A percentile compares a stretch with the other conserved stretches of the same genome.
Evolutionary conservation across 1,139 yeast genomes (phyloP).

Genomic region (Debaryomycetaceae sp.): DNA sequence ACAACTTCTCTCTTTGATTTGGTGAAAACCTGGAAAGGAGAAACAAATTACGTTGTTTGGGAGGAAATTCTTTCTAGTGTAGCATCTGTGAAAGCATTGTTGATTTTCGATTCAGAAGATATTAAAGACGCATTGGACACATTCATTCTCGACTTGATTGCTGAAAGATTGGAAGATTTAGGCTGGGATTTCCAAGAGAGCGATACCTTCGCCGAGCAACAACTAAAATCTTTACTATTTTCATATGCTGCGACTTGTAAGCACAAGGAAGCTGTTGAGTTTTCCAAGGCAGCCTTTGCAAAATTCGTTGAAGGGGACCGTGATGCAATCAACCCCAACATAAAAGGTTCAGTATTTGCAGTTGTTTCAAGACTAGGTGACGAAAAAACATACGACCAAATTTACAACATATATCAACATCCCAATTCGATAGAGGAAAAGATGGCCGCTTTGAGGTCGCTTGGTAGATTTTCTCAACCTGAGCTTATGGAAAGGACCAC

Average conservation of each 20-base stretch:
- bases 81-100: slow-evolving; percentile 58
- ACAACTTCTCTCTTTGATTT: slow-evolving; percentile 64
- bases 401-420: slow-evolving; percentile 60
- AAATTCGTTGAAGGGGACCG: slow-evolving; percentile 62
- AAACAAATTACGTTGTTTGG: slow-evolving; percentile 76
- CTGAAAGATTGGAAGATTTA: slow-evolving; percentile 51
- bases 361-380: slow-evolving; percentile 69
- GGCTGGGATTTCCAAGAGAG: slow-evolving; percentile 67
- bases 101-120: slow-evolving; percentile 64
- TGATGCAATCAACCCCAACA: slow-evolving; percentile 74
- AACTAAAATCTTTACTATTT: slow-evolving; percentile 72
- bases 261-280: slow-evolving; percentile 51
- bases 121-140: slow-evolving; percentile 54
- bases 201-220: slow-evolving; percentile 71
- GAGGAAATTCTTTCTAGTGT: slow-evolving; percentile 58
- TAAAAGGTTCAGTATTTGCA: slow-evolving; percentile 67
- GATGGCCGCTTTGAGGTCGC: slow-evolving; percentile 65
- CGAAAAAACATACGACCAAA: slow-evolving; percentile 56
- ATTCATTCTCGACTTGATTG: slow-evolving; percentile 59
- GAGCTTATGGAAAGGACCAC: slow-evolving; percentile 60
- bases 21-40: slow-evolving; percentile 65
- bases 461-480: slow-evolving; percentile 67
- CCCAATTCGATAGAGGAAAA: slow-evolving; percentile 74
- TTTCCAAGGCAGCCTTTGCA: slow-evolving; percentile 55
- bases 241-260: slow-evolving; percentile 62